These are phyloP conservation scores for Ceratocystis diversiconidia DNA, from an alignment of 2,329 filamentous ascomycete genomes.

Conservation along the genomic window DNA sequence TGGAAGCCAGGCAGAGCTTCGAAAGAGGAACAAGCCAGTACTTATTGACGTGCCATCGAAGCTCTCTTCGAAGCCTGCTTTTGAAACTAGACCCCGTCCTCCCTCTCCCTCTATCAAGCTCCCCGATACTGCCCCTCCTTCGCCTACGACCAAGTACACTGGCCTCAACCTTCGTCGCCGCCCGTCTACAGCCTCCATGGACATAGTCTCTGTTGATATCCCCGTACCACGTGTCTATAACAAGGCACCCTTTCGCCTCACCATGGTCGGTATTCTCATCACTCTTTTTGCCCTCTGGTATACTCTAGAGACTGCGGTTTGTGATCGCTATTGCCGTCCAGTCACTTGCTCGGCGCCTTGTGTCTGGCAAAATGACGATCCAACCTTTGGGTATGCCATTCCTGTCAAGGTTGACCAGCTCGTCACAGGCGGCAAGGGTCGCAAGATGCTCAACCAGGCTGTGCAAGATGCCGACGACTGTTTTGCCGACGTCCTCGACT, in stretches of 20 bases:
- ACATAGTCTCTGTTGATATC: conserved; percentile 28
- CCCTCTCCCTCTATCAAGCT: neutral
- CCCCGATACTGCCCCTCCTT: neutral
- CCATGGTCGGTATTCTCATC: conserved; percentile 34
- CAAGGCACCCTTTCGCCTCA: conserved; percentile 33
- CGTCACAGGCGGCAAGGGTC: conserved; percentile 39
- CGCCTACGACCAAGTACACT: neutral
- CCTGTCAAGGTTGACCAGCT: conserved; percentile 50
- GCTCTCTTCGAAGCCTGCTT: neutral
- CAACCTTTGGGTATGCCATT: conserved; percentile 44
- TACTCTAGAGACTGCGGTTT: conserved; percentile 39
- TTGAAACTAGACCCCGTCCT: neutral
- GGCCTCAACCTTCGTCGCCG: conserved; percentile 8
- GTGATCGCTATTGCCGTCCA: conserved; percentile 39
- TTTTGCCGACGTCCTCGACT: conserved; percentile 35
- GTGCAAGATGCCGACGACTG: conserved; percentile 34
- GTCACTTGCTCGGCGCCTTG: conserved; percentile 37
- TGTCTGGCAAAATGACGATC: conserved; percentile 43
- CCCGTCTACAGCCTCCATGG: conserved; percentile 11
- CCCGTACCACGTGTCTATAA: conserved; percentile 36
- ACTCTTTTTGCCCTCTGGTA: conserved; percentile 38
- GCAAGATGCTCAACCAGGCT: conserved; percentile 26
- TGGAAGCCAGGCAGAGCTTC: conserved; percentile 12
- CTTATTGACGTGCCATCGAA: neutral
- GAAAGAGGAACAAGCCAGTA: neutral